Conservation (phyloP, 75 land plant species). For the Ceratopteris richardii region DNA sequence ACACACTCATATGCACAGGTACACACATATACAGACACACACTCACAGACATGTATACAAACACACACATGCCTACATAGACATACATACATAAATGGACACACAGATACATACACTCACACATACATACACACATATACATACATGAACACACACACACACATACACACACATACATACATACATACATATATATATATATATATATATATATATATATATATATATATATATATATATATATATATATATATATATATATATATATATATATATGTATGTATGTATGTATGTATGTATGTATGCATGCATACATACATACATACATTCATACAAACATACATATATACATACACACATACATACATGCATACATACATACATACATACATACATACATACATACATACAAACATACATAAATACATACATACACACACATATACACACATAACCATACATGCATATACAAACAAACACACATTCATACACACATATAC, state of each 20-base stretch:
- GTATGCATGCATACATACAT: background rate
- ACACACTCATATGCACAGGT: background rate
- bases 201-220: background rate
- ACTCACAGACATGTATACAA: background rate
- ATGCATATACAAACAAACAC: too few relatives aligned
- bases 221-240: background rate
- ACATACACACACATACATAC: background rate
- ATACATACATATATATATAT: background rate
- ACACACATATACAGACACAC: background rate
- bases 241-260: background rate
- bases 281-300: background rate
- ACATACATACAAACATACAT: background rate
- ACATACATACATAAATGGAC: background rate
- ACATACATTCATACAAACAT: background rate
- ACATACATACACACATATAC: background rate
- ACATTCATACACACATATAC: too few relatives aligned
- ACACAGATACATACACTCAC: background rate
- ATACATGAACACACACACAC: background rate
- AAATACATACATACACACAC: too few relatives aligned
- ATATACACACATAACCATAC: too few relatives aligned
- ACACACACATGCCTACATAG: background rate
- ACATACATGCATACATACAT: background rate
- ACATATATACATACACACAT: background rate
- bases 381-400: background rate
- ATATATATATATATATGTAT: background rate